Base-by-base conservation (phyloP, 169 alveolate genomes). In the Eimeria tenella region DNA sequence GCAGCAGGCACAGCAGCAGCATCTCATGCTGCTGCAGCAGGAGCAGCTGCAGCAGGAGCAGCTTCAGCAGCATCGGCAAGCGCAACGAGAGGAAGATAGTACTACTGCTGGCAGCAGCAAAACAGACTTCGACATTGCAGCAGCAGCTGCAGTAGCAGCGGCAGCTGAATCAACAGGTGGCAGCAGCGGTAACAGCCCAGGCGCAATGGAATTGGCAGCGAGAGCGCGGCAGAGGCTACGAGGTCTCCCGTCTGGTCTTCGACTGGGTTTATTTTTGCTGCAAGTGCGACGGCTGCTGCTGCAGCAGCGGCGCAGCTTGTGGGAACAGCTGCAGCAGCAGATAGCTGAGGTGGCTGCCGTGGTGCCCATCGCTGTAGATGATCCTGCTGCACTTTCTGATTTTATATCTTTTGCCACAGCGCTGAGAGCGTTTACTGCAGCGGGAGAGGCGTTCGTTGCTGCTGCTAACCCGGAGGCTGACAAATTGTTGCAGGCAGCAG, bases 241-340 rank as follows among this genome's bases (percentile, higher is more conserved):
- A 21, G 86, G 86, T n/a, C 60, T 74, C 60, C 86, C 89, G 15
- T 53, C 89, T 10, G 17, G 68, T 19, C 73, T 53, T 53, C 89
- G 89, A 15, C 19, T 81, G 71, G 71, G 31, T 8, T 21, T 65
- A 65, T 71, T 86, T 15, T n/a, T 86, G 93, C 75, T 86, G 60
- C 93, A 86, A 25, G 93, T 86, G n/a, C 75, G 58, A 10, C 56
- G 60, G 73, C 52, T 10, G 60, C 31, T 83, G 52, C 90, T 19
- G 55, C 23, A 23, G 50, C 90, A 31, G 73, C 90, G 90, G 62
- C 23, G 77, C 63, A 5, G 11, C 62, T 21, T 83, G 42, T 83
- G 90, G 90, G 23, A 13, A 0, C 53, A 21, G 19, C 21, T 83
- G 77, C 90, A 83, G 90, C 60, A 25, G 55, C 93, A 86, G 55